Conservation (phyloP, 164 flowering plant species). For the Liquidambar formosana region DNA sequence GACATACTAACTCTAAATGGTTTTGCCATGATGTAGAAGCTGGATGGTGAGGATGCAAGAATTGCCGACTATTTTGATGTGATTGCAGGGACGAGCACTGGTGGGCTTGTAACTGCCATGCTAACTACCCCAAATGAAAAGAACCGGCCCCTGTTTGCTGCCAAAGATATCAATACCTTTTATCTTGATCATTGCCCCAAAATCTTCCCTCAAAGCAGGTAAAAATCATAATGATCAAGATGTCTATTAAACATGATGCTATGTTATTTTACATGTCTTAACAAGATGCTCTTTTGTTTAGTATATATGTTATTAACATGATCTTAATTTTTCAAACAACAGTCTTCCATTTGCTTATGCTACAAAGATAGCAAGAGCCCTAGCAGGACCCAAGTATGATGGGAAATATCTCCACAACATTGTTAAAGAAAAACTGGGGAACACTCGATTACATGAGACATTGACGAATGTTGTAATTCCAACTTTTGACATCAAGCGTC, state of each 20-base stretch:
- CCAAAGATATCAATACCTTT: conserved; percentile 31
- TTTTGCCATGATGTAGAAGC: conserved; percentile 15
- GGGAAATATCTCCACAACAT: conserved; percentile 35
- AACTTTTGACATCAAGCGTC: conserved; percentile 38
- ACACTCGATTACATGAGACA: conserved; percentile 22
- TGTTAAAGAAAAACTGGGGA: conserved; percentile 24
- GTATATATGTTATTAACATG: too few species aligned
- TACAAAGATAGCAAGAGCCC: conserved; percentile 1
- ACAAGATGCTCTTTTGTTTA: too few species aligned
- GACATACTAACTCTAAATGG: neutral
- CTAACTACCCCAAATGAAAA: conserved; percentile 30
- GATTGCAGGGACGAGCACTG: conserved; percentile 42
- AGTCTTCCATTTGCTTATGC: neutral
- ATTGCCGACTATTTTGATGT: conserved; percentile 43
- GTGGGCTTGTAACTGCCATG: conserved; percentile 38
- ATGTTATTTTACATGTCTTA: too few species aligned
- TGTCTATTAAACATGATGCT: too few species aligned
- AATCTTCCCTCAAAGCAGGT: conserved; percentile 29
- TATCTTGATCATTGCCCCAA: conserved; percentile 34
- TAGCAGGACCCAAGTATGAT: conserved; percentile 37
- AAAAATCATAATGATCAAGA: neutral
- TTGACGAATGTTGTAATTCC: conserved; percentile 39
- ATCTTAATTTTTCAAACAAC: neutral
- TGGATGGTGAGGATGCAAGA: conserved; percentile 37
- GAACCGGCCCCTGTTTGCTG: conserved; percentile 28